These are phyloP conservation scores for Dryadomyces quercivorus DNA, from an alignment of 2,329 filamentous ascomycete genomes.

Conservation along the genomic window DNA sequence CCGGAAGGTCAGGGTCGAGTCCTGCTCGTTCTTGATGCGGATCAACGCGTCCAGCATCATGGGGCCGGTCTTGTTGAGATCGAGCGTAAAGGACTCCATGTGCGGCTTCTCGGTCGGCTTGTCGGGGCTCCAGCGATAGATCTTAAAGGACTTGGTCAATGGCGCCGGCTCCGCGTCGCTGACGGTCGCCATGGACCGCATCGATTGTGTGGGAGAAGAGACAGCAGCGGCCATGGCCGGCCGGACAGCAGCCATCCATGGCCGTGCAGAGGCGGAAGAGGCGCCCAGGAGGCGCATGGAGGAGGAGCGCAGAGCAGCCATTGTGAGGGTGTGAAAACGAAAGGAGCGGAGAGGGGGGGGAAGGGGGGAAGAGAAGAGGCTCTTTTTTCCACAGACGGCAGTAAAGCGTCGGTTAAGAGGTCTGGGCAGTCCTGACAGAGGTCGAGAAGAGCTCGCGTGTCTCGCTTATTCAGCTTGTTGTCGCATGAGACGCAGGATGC, in stretches of 20 bases:
- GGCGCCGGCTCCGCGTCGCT: conserved; percentile 43
- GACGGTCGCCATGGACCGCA: conserved; percentile 43
- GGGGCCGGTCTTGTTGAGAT: conserved; percentile 96
- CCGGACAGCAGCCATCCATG: conserved; percentile 14
- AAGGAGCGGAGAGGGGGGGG: not conserved
- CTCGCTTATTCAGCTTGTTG: not conserved
- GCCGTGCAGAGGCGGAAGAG: conserved; percentile 18
- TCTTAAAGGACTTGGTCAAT: conserved; percentile 85
- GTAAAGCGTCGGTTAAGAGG: not conserved
- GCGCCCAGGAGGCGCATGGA: conserved; percentile 38
- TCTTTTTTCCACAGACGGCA: not conserved
- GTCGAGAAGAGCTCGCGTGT: not conserved
- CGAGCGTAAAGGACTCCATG: conserved; percentile 91
- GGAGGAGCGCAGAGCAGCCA: conserved; percentile 51
- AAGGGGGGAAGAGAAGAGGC: not conserved
- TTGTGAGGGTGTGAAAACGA: conserved; percentile 16
- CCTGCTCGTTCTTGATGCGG: conserved; percentile 97
- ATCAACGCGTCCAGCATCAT: conserved; percentile 98
- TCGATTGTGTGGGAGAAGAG: conserved; percentile 16
- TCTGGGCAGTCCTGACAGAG: not conserved
- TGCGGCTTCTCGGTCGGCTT: conserved; percentile 80
- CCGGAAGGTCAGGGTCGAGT: conserved; percentile 92
- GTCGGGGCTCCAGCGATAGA: conserved; percentile 98
- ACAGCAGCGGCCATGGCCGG: conserved; percentile 24
- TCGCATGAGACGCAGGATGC: not conserved